These are phyloP conservation scores for Venturia pyrina DNA, from an alignment of 2,329 filamentous ascomycete species.

Conservation along the genomic window DNA sequence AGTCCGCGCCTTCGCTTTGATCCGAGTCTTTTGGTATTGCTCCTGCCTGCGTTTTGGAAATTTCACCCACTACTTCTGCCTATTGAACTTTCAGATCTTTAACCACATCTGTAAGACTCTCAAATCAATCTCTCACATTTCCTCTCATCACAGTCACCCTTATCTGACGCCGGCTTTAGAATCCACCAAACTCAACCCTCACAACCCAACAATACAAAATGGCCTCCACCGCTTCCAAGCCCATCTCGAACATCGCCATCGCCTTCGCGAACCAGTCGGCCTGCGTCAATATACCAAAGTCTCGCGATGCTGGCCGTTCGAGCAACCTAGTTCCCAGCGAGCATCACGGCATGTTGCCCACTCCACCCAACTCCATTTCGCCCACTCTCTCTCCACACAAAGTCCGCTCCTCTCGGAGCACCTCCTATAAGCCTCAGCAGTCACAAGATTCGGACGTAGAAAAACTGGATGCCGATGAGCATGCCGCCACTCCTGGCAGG, in stretches of 20 bases:
- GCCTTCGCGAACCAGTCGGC: constrained; percentile 24
- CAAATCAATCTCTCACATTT: not conserved
- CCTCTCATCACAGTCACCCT: not conserved
- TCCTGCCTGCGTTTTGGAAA: too few species aligned
- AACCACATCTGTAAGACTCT: not conserved
- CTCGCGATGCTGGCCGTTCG: constrained; percentile 20
- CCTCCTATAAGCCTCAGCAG: constrained; percentile 33
- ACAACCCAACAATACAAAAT: constrained; percentile 17
- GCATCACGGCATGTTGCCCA: constrained; percentile 53
- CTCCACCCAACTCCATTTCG: constrained; percentile 91
- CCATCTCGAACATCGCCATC: constrained; percentile 31
- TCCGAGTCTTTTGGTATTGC: too few species aligned
- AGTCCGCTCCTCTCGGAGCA: constrained; percentile 47
- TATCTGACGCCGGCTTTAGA: not conserved
- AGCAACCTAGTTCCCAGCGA: constrained; percentile 11
- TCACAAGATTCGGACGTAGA: constrained; percentile 77
- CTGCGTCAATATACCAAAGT: constrained; percentile 20
- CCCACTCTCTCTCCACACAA: constrained; percentile 75
- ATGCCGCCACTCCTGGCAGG: constrained; percentile 33
- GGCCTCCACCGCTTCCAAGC: constrained; percentile 25
- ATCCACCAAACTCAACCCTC: not conserved
- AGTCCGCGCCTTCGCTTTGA: too few species aligned
- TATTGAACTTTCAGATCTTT: too few species aligned
- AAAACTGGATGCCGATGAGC: constrained; percentile 58
- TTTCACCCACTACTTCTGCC: too few species aligned